Base-by-base conservation (phyloP, 2,329 filamentous ascomycete genomes). In the Ceratocystis cacaofunesta region DNA sequence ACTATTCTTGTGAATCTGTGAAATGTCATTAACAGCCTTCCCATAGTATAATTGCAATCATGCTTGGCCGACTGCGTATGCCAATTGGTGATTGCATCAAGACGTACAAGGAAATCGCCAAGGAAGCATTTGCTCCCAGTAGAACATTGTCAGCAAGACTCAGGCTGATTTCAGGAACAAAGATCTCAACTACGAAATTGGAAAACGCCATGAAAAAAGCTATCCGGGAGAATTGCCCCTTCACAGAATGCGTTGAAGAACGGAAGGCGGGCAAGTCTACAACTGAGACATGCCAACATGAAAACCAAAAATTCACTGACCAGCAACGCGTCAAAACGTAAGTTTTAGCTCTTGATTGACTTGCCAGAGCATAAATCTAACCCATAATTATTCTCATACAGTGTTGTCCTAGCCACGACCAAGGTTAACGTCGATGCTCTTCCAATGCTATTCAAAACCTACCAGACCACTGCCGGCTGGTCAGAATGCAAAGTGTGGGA, bases 401-500 rank as follows among this genome's bases (percentile, higher is more conserved):
- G 22, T 22, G 2, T 22, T 22, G 2, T 22, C 2, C 22, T 22
- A 22, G 22, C 22, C 2, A 22, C 22, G 22, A 22, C 22, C 22
- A 22, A 22, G 15, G 46, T n/a, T 19, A 50, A 50, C 15, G 0
- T 50, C 46, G 46, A 50, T 50, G 74, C 2, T 65, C 55, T 44
- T 1, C 65, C 65, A 0, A 71, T 68, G 0, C 68, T 73, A 1
- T 70, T 74, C 52, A 70, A 57, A 48, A 73, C 71, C 3, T 73
- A 72, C 61, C 70, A 71, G 50, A 69, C 61, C n/a, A 67, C 69
- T 3, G 46, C 64, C 12, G 60, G 19, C 41, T 68, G 70, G 41
- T 12, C 68, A 12, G 61, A 55, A 43, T 74, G 70, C 63, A 67
- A 69, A 1, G 71, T 74, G 5, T 74, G 72, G 71, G 57, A 74